Base-by-base conservation (phyloP, 495 filamentous ascomycete species). In the Margaritispora aquatica region DNA sequence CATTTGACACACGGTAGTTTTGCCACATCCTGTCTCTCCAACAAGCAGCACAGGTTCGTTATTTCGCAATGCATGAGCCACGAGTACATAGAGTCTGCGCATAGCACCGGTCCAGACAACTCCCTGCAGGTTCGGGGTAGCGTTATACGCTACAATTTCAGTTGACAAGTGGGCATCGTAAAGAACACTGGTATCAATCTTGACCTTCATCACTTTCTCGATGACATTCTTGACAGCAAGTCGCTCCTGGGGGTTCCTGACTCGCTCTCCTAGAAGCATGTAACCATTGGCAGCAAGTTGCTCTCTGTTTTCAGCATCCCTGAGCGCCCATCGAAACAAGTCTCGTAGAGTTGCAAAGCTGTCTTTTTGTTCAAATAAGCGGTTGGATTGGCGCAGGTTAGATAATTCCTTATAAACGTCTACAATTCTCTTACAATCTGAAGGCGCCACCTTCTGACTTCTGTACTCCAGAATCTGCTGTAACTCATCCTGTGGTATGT, bases 281-380 rank as follows among this genome's bases (percentile, higher is more conserved):
- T 88, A 99, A 0, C 95, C 95, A 71, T 97, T 92, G 7, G 85
- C 79, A 4, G 94, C 95, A 55, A 99, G 81, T 62, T 97, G 87
- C 51, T 96, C 88, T 20, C 89, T 82, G 27, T 88, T 88, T 59
- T 96, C 90, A 0, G 89, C 89, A 44, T 84, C 82, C 65, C 95
- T 81, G 41, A 92, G 75, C n/a, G 95, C 93, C 95, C 95, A 99
- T 58, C 95, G 80, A 65, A 99, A 99, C 2, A 99, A 82, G 73
- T 99, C 95, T 79, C 95, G 81, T 23, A 99, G 77, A 9, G 95
- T 99, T 9, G 95, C 95, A 71, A 99, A 99, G 66, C 92, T 92
- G 67, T 94, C 92, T 69, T 95, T 96, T 66, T 97, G 92, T 74
- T 99, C 95, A 68, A 97, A 99, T 0, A 97, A 73, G 23, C 95